Conservation (phyloP, 2,329 filamentous ascomycete genomes). For the Salinomyces thailandicus region DNA sequence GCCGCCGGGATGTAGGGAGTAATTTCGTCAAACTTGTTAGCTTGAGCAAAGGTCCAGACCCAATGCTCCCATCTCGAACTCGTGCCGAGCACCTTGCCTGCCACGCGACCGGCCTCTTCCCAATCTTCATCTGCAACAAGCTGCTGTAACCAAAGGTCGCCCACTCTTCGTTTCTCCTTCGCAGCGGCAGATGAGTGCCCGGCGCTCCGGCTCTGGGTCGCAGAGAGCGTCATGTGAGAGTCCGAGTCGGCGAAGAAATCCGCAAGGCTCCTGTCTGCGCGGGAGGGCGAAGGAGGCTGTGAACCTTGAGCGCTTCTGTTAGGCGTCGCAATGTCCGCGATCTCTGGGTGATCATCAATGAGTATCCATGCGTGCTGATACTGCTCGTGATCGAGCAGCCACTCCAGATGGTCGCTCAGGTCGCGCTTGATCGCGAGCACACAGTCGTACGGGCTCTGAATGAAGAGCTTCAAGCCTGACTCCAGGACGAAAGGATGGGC, state of each 20-base stretch:
- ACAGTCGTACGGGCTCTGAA: slow-evolving; percentile 94
- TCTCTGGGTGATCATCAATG: slow-evolving; percentile 76
- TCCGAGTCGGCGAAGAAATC: slow-evolving; percentile 48
- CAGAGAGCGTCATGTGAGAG: slow-evolving; percentile 43
- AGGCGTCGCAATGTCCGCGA: slow-evolving; percentile 28
- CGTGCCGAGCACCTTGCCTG: slow-evolving; percentile 70
- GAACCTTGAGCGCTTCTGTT: slow-evolving; percentile 17
- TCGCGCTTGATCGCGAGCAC: slow-evolving; percentile 85
- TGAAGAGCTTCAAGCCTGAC: slow-evolving; percentile 70
- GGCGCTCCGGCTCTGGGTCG: slow-evolving; percentile 28
- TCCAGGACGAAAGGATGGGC: slow-evolving; percentile 41
- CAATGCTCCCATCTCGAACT: slow-evolving; percentile 86
- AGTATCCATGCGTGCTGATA: slow-evolving; percentile 85
- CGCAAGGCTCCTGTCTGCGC: slow-evolving; percentile 21
- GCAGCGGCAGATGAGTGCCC: slow-evolving; percentile 53
- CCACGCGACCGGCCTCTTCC: slow-evolving; percentile 65
- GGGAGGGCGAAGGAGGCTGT: slow-evolving; percentile 35
- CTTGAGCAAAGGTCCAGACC: slow-evolving; percentile 84
- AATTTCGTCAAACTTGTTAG: slow-evolving; percentile 81
- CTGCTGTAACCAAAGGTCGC: slow-evolving; percentile 87
- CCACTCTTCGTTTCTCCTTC: slow-evolving; percentile 81
- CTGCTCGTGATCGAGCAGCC: slow-evolving; percentile 71
- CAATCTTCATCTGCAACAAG: slow-evolving; percentile 67
- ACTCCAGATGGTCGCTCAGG: slow-evolving; percentile 70
- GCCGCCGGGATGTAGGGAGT: slow-evolving; percentile 69